These are phyloP conservation scores for Clarkia xantiana DNA, from an alignment of 345 rosid genomes.

Conservation along the genomic window DNA sequence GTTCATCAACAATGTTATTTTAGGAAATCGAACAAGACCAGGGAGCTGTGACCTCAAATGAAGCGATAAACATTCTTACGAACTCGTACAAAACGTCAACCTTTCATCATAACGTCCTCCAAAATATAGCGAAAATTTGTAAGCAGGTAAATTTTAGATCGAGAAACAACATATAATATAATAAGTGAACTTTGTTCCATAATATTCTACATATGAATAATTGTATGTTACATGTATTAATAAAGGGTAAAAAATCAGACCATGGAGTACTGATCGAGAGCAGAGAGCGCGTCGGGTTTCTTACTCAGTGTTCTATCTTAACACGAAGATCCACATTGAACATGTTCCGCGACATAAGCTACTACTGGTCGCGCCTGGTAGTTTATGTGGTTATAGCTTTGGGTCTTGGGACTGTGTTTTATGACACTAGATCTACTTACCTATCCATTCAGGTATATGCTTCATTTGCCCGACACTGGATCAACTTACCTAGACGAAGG, in stretches of 20 bases:
- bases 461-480: too few species aligned
- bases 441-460: constrained; percentile 4
- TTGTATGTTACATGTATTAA: not conserved
- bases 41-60: not conserved
- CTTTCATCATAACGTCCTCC: not conserved
- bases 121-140: not conserved
- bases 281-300: not conserved
- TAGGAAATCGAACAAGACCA: not conserved
- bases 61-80: too few species aligned
- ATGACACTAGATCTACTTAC: not conserved
- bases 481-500: too few species aligned
- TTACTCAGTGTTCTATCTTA: constrained; percentile 1
- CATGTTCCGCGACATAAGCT: constrained; percentile 4
- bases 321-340: constrained; percentile 6
- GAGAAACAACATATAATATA: too few species aligned
- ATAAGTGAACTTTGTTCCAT: too few species aligned
- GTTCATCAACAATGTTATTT: too few species aligned
- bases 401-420: constrained; percentile 1
- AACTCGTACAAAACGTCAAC: not conserved
- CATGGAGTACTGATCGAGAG: not conserved
- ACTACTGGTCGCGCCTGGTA: constrained; percentile 5
- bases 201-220: not conserved
- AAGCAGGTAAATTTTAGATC: not conserved
- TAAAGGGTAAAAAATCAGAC: not conserved
- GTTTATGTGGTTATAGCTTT: not conserved